Base-by-base conservation (phyloP, 345 rosid species). In the Brassica carinata region DNA sequence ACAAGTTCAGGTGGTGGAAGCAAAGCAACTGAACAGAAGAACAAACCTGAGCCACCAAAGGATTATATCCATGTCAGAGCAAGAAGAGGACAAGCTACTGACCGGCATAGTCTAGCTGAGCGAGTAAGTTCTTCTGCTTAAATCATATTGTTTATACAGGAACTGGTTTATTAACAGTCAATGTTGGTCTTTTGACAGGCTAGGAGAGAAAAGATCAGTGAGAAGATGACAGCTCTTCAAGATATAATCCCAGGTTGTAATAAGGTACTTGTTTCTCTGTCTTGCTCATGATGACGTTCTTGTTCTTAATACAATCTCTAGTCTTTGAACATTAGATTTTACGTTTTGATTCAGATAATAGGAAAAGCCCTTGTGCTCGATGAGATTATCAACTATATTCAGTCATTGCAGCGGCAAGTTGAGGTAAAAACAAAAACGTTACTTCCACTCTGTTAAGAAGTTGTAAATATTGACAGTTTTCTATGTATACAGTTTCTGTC, bases 21-120 rank as follows among this genome's bases (percentile, higher is more conserved):
- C 81, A 93, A 77, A 81, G 78, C 66, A 33, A 45, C 69, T 14
- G 87, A 86, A 71, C 84, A 86, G 73, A 77, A 79, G 83, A 84
- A 87, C 83, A 87, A 93, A 51, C 71, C 90, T 0, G 97, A 96
- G 82, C 97, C 87, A 11, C 88, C 91, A 48, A 96, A 92, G 85
- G 99, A 96, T 80, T 96, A 87, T 77, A 96, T 96, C 48, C 99
- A 96, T 82, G 99, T 96, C 48, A 90, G 98, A 85, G 99, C 98
- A 8, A 88, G 99, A 83, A 85, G 99, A 79, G 99, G 98, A 63
- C 97, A 96, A 85, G 98, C 99, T 73, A 94, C 98, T 3, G 99
- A 96, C 80, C 95, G 96, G 73, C 99, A 96, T 83, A 96, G 99
- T 86, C 86, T 96, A 67, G 98, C 99, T 26, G 99, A 96, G 84